These are phyloP conservation scores for Apiospora arundinis DNA, from an alignment of 2,329 filamentous ascomycete genomes.

Conservation along the genomic window DNA sequence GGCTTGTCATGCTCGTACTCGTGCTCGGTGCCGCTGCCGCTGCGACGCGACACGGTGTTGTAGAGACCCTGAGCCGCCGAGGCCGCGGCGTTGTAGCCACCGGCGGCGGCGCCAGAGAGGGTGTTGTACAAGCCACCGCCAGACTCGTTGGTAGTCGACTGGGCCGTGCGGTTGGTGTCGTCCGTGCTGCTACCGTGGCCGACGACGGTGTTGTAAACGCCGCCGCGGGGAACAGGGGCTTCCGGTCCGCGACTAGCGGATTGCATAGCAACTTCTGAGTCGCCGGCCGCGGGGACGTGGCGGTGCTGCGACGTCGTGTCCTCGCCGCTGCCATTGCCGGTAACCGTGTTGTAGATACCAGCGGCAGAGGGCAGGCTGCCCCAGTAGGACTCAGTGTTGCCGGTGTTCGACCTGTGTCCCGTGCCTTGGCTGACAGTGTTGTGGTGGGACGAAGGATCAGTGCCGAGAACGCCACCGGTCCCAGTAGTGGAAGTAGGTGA, in stretches of 20 bases:
- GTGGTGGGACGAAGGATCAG: neutral
- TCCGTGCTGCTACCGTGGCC: conserved; percentile 34
- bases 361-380: conserved; percentile 35
- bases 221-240: conserved; percentile 14
- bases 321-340: conserved; percentile 32
- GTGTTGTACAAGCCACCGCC: conserved; percentile 29
- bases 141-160: conserved; percentile 23
- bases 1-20: neutral
- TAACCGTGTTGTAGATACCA: conserved; percentile 36
- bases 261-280: neutral
- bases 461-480: neutral
- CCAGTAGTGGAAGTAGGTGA: neutral
- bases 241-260: neutral
- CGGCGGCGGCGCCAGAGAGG: conserved; percentile 26
- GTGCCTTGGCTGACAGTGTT: conserved; percentile 15
- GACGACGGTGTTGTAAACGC: conserved; percentile 31
- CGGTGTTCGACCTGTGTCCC: conserved; percentile 25
- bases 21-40: neutral
- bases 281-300: neutral
- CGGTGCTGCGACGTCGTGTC: conserved; percentile 22
- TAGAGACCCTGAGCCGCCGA: neutral
- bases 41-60: neutral
- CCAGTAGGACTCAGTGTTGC: conserved; percentile 36
- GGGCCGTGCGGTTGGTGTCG: neutral
- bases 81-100: conserved; percentile 4